Conservation (phyloP, 2,329 filamentous ascomycete genomes). For the Chrysoporthe puriensis region DNA sequence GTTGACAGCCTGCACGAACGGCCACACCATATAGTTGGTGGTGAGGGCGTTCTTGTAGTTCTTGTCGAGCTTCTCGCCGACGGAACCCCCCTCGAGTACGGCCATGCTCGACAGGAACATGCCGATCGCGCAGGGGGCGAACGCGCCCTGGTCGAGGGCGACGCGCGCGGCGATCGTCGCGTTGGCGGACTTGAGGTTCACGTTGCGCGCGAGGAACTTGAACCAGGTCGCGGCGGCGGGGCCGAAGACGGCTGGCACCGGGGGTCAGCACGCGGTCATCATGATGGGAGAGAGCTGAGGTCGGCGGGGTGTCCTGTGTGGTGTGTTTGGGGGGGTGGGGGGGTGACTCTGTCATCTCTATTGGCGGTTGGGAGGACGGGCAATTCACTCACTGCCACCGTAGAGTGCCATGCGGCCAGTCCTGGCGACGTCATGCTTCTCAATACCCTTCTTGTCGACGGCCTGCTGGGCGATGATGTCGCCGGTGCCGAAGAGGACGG, state of each 20-base stretch:
- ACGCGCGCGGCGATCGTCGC: slow-evolving; percentile 78
- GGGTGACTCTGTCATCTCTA: neutral
- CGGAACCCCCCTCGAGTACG: slow-evolving; percentile 68
- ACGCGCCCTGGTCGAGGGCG: slow-evolving; percentile 77
- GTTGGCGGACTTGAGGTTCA: slow-evolving; percentile 67
- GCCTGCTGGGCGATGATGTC: slow-evolving; percentile 90
- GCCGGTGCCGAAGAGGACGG: slow-evolving; percentile 89
- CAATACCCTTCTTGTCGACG: slow-evolving; percentile 78
- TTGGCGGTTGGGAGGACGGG: neutral
- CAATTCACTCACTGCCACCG: slow-evolving; percentile 66
- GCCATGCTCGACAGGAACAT: slow-evolving; percentile 86
- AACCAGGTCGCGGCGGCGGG: slow-evolving; percentile 89
- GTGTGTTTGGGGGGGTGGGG: slow-evolving; percentile 10
- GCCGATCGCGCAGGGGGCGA: slow-evolving; percentile 82
- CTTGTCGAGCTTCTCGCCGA: slow-evolving; percentile 69
- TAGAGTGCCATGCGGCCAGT: slow-evolving; percentile 82
- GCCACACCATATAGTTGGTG: slow-evolving; percentile 90
- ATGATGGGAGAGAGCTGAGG: slow-evolving; percentile 8
- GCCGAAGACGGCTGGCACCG: slow-evolving; percentile 72
- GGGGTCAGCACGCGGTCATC: slow-evolving; percentile 14
- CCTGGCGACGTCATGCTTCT: slow-evolving; percentile 74
- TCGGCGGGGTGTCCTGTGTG: slow-evolving; percentile 14
- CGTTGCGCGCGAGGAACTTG: slow-evolving; percentile 71
- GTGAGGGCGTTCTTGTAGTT: slow-evolving; percentile 73
- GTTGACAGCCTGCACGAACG: slow-evolving; percentile 81